phyloP scores from a whole-genome alignment of 768 basidiomycete species.

The Holtermanniella nyarrowii region DNA sequence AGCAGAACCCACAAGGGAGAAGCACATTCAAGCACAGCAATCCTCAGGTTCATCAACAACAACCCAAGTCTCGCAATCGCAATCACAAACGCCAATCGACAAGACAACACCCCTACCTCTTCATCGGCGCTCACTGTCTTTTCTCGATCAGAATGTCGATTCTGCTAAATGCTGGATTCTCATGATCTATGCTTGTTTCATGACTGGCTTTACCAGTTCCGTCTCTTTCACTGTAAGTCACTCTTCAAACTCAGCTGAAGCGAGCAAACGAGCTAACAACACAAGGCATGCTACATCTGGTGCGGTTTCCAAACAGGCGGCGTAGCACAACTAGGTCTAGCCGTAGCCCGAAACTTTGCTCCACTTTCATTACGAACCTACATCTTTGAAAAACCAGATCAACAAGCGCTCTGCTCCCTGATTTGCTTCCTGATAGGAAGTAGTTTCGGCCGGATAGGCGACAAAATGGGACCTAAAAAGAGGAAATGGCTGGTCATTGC shows the following conservation, averaged over 20 bases:
- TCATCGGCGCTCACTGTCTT: neutral
- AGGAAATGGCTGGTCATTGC: slow-evolving; percentile 64
- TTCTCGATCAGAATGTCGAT: slow-evolving; percentile 7
- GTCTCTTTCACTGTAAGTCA: slow-evolving; percentile 14
- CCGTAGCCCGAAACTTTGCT: slow-evolving; percentile 66
- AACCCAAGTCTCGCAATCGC: too few species aligned
- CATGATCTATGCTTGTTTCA: slow-evolving; percentile 32
- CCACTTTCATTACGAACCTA: slow-evolving; percentile 42
- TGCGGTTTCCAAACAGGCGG: slow-evolving; percentile 42
- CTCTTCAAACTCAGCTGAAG: slow-evolving; percentile 2
- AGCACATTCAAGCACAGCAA: too few species aligned
- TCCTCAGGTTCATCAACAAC: too few species aligned
- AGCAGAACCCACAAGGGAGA: too few species aligned
- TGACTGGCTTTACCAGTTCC: slow-evolving; percentile 24
- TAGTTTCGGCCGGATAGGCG: slow-evolving; percentile 73
- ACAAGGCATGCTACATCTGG: slow-evolving; percentile 36
- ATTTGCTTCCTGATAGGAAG: slow-evolving; percentile 66
- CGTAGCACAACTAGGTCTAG: slow-evolving; percentile 58
- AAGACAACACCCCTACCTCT: neutral
- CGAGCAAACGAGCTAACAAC: neutral
- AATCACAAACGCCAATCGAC: neutral
- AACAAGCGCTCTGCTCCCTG: slow-evolving; percentile 72
- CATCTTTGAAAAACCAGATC: slow-evolving; percentile 68
- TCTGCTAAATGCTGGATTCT: slow-evolving; percentile 11
- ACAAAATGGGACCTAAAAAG: slow-evolving; percentile 61